A percentile compares a stretch with the other conserved stretches of the same genome.
Evolutionary conservation across 139 green algal species (phyloP).

Genomic region (Auxenochlorella pyrenoidosa): DNA sequence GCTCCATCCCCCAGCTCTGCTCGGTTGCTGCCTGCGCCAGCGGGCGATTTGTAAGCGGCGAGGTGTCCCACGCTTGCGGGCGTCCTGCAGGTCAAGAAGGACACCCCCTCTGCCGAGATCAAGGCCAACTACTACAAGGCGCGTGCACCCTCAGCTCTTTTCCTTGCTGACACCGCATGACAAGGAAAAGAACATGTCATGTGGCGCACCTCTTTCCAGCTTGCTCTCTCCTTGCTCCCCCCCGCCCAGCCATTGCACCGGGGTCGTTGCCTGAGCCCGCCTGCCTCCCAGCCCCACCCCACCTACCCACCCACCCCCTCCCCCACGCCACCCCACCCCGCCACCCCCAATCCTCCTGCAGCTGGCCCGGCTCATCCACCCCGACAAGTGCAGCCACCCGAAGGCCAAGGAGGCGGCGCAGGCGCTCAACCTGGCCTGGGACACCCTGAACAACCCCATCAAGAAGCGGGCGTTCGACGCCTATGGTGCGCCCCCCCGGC

Average conservation of each 20-base stretch:
- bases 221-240: background rate
- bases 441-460: constrained; percentile 39
- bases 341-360: no score
- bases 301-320: background rate
- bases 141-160: no score
- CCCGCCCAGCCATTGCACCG: background rate
- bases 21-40: no score
- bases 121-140: constrained; percentile 35
- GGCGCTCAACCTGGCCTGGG: constrained; percentile 21
- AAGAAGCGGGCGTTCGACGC: constrained; percentile 37
- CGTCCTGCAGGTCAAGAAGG: constrained; percentile 26
- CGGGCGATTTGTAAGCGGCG: no score
- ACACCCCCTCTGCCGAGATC: constrained; percentile 10
- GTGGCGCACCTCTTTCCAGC: no score
- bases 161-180: no score
- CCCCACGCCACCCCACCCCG: no score
- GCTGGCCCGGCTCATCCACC: constrained; percentile 31
- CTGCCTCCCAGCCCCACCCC: background rate
- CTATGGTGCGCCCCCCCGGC: background rate
- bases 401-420: constrained; percentile 1
- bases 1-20: no score
- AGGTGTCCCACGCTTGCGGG: no score
- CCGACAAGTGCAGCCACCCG: constrained; percentile 39
- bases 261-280: background rate
- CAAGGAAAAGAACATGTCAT: no score